Evolutionary conservation across 73 alveolate genomes (phyloP).

Genomic region (Diophrys sp.): DNA sequence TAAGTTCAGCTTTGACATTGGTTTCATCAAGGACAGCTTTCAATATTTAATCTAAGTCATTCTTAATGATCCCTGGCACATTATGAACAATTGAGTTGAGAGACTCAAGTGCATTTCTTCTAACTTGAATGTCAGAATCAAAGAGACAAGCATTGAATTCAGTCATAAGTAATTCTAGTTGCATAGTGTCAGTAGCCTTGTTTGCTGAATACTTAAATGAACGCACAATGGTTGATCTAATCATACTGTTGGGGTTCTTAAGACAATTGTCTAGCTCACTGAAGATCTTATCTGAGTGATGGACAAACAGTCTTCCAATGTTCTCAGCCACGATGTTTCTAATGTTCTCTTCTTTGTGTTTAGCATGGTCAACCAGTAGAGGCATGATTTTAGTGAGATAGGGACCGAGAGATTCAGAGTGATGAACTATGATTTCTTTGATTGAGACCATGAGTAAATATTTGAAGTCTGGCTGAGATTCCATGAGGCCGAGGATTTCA

Average conservation of each 20-base stretch:
- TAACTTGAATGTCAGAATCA: constrained; percentile 53
- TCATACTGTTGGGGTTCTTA: constrained; percentile 21
- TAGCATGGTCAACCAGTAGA: constrained; percentile 61
- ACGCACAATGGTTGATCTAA: constrained; percentile 53
- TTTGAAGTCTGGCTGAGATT: constrained; percentile 41
- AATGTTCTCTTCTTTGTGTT: constrained; percentile 68
- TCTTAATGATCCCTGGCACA: constrained; percentile 44
- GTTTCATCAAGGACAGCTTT: constrained; percentile 36
- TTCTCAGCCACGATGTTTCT: constrained; percentile 76
- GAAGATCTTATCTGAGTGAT: constrained; percentile 48
- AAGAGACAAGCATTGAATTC: constrained; percentile 21
- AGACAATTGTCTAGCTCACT: constrained; percentile 37
- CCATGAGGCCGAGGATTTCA: constrained; percentile 56
- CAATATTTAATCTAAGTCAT: constrained; percentile 28
- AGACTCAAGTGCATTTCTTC: constrained; percentile 66
- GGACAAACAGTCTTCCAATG: constrained; percentile 72
- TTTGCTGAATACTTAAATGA: constrained; percentile 60
- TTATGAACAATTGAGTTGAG: constrained; percentile 66
- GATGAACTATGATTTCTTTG: constrained; percentile 64
- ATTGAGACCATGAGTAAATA: constrained; percentile 64
- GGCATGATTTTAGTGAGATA: constrained; percentile 55
- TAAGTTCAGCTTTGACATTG: constrained; percentile 63
- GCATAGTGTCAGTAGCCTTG: constrained; percentile 39
- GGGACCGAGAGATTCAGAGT: constrained; percentile 51
- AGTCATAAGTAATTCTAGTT: constrained; percentile 29